Conservation (phyloP, 2,329 filamentous ascomycete genomes). For the Coniochaeta sp. region DNA sequence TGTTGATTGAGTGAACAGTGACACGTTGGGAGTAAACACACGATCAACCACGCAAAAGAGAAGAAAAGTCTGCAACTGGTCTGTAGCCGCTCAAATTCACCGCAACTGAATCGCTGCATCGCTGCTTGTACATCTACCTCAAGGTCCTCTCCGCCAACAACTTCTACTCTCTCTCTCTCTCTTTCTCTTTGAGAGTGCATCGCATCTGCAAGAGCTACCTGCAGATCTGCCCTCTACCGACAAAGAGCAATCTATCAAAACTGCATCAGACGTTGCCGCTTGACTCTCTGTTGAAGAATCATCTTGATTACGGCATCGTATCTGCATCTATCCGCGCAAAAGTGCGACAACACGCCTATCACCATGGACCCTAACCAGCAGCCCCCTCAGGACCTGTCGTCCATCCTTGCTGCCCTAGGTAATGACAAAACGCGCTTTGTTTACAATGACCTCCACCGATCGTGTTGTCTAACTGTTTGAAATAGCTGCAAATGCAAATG, state of each 20-base stretch:
- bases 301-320: background rate
- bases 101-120: background rate
- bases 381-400: background rate
- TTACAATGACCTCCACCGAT: background rate
- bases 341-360: background rate
- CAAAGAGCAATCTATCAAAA: background rate
- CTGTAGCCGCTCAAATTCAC: background rate
- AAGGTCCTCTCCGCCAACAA: background rate
- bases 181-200: too few relatives aligned
- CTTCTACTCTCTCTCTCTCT: background rate
- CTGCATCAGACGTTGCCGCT: background rate
- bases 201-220: background rate
- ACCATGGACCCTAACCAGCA: conserved; percentile 1
- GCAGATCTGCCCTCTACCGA: too few relatives aligned
- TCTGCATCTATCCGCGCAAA: conserved; percentile 3
- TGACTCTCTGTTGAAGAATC: background rate
- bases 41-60: background rate
- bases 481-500: conserved; percentile 14
- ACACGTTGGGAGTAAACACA: background rate
- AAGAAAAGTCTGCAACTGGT: conserved; percentile 1
- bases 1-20: conserved; percentile 2
- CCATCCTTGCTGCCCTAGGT: conserved; percentile 14
- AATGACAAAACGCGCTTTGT: conserved; percentile 2
- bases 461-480: conserved; percentile 9
- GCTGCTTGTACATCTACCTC: background rate